Evolutionary conservation across 164 flowering plant species (phyloP).

Genomic region (Tinospora cordifolia): DNA sequence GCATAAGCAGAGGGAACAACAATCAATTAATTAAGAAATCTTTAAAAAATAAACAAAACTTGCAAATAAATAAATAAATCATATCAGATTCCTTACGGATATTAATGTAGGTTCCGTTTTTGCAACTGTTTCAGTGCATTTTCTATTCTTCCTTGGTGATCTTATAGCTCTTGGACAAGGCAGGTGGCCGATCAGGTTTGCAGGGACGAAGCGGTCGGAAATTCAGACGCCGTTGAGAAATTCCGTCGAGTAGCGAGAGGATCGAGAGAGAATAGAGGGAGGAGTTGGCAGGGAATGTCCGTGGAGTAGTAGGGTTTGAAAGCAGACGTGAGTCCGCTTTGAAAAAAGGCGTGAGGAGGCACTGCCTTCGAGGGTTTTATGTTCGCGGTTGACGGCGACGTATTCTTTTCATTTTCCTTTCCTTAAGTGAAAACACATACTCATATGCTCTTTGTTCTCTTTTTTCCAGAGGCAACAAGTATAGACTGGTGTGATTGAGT

Average conservation of each 20-base stretch:
- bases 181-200: background rate
- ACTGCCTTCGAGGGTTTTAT: background rate
- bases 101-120: no score
- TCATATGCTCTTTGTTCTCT: no score
- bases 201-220: background rate
- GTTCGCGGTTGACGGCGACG: background rate
- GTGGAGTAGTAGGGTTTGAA: background rate
- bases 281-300: no score
- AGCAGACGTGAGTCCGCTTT: background rate
- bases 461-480: no score
- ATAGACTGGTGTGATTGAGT: no score
- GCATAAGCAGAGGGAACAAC: background rate
- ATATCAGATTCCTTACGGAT: no score
- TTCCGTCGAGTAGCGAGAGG: background rate
- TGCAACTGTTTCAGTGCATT: no score
- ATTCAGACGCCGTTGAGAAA: background rate
- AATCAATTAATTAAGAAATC: background rate
- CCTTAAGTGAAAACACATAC: no score
- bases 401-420: background rate
- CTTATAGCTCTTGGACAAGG: no score
- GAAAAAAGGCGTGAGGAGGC: conserved; percentile 1
- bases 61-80: background rate
- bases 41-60: background rate
- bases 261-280: background rate
- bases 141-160: no score